These are phyloP conservation scores for Naematelia aurantialba DNA, from an alignment of 768 basidiomycete species.

Conservation along the genomic window DNA sequence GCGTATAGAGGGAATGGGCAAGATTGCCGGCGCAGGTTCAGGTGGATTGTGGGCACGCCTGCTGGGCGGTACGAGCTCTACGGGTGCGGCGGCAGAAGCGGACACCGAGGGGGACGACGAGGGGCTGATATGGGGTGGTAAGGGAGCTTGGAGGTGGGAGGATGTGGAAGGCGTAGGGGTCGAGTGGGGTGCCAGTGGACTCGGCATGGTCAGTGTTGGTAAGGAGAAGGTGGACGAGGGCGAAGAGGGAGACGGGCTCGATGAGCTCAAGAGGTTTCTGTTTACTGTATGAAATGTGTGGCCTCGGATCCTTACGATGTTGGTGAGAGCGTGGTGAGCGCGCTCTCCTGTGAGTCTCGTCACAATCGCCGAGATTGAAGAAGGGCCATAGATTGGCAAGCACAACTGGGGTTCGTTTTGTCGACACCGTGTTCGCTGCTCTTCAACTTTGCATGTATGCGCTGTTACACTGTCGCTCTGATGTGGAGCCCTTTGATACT, in stretches of 20 bases:
- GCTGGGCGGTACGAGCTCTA: slow-evolving; percentile 4
- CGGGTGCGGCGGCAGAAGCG: slow-evolving; percentile 7
- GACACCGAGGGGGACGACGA: slow-evolving; percentile 39
- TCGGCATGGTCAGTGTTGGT: slow-evolving; percentile 14
- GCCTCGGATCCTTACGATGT: neutral
- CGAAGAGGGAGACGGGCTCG: slow-evolving; percentile 37
- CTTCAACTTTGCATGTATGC: no score
- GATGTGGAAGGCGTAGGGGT: slow-evolving; percentile 48
- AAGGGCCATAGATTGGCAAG: no score
- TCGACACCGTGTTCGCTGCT: no score
- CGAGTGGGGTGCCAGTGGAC: slow-evolving; percentile 33
- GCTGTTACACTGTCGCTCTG: no score
- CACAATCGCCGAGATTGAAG: no score
- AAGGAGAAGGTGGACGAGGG: slow-evolving; percentile 16
- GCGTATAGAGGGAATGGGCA: slow-evolving; percentile 42
- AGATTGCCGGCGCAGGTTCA: slow-evolving; percentile 20
- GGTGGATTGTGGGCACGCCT: slow-evolving; percentile 26
- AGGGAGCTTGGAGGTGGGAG: slow-evolving; percentile 42
- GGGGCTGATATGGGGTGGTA: slow-evolving; percentile 45
- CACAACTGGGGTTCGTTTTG: no score
- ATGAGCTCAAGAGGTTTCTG: slow-evolving; percentile 32
- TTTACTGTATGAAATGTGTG: slow-evolving; percentile 12
- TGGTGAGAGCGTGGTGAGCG: no score
- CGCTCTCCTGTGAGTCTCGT: no score
- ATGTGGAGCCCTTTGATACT: no score